Conservation (phyloP, 148 eudicot genomes). For the Talinum fruticosum region DNA sequence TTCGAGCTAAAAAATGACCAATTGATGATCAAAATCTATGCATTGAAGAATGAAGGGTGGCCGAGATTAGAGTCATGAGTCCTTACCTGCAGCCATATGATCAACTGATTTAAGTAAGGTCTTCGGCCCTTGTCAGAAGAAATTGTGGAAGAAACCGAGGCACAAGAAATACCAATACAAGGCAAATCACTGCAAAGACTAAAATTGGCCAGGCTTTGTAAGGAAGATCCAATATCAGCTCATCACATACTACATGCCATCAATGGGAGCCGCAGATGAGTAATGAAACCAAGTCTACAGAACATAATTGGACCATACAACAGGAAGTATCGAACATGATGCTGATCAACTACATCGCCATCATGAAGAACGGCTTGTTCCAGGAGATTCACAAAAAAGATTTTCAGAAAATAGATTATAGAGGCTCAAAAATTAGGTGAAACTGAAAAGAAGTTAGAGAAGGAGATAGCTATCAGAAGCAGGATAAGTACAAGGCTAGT, state of each 20-base stretch:
- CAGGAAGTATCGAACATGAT: background rate
- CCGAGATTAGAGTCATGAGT: constrained; percentile 8
- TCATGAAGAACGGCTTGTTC: background rate
- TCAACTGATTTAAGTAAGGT: constrained; percentile 15
- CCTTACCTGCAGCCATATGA: constrained; percentile 19
- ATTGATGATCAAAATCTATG: background rate
- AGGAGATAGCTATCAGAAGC: background rate
- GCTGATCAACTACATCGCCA: background rate
- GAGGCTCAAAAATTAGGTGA: no score
- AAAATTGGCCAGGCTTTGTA: constrained; percentile 71
- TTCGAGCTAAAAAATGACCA: background rate
- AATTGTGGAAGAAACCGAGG: constrained; percentile 60
- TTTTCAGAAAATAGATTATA: background rate
- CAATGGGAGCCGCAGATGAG: background rate
- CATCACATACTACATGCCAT: constrained; percentile 88
- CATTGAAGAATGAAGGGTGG: background rate
- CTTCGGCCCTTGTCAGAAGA: constrained; percentile 38
- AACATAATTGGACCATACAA: background rate
- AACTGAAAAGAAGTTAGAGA: background rate
- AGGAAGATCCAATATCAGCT: constrained; percentile 70
- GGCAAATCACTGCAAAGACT: constrained; percentile 56
- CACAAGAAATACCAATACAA: constrained; percentile 48
- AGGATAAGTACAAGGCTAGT: no score
- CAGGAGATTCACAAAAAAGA: background rate
- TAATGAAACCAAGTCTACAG: background rate